Evolutionary conservation across 2,329 filamentous ascomycete genomes (phyloP).

Genomic region (Xylaria sp.): DNA sequence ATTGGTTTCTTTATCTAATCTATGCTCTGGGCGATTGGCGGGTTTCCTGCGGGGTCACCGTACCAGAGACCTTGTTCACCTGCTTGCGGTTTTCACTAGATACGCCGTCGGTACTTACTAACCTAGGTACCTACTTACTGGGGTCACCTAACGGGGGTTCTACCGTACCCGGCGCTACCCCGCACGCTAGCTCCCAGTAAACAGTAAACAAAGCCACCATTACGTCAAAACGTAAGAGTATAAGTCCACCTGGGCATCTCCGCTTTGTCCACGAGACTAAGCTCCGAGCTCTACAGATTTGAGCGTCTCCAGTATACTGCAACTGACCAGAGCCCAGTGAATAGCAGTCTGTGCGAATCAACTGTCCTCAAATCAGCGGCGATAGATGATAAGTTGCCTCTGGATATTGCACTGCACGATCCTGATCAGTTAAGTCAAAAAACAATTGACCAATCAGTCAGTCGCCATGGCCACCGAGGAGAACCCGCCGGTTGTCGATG

Average conservation of each 20-base stretch:
- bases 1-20: too few species aligned
- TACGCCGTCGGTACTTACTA: too few species aligned
- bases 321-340: background rate
- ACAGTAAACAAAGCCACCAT: slow-evolving; percentile 32
- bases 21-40: too few species aligned
- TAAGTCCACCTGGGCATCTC: slow-evolving; percentile 12
- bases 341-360: background rate
- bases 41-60: too few species aligned
- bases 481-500: slow-evolving; percentile 56
- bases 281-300: background rate
- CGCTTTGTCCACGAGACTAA: slow-evolving; percentile 12
- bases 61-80: too few species aligned
- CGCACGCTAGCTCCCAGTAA: slow-evolving; percentile 24
- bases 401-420: background rate
- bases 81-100: background rate
- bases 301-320: slow-evolving; percentile 7
- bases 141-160: background rate
- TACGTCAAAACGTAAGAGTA: slow-evolving; percentile 27
- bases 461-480: slow-evolving; percentile 49
- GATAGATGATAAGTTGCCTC: background rate
- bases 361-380: background rate
- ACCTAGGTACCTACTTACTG: too few species aligned
- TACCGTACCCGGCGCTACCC: slow-evolving; percentile 28
- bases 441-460: background rate
- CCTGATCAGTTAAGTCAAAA: background rate